Evolutionary conservation across 1,139 yeast species (phyloP).

Genomic region (Citeromyces hawaiiensis): DNA sequence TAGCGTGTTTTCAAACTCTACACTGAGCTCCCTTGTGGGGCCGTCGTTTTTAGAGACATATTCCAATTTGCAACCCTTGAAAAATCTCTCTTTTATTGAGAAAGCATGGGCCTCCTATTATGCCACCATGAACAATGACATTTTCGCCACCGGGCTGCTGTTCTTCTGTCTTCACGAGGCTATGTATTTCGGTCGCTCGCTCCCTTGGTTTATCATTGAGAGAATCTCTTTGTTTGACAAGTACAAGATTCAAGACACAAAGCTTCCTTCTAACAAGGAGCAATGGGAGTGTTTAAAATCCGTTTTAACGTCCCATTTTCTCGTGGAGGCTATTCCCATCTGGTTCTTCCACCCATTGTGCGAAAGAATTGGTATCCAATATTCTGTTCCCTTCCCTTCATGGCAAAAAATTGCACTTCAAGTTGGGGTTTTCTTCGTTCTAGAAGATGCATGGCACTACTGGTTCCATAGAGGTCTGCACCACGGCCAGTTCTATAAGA

Average conservation of each 20-base stretch:
- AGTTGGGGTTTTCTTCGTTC: slow-evolving; percentile 58
- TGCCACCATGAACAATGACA: slow-evolving; percentile 58
- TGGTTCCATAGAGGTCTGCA: slow-evolving; percentile 87
- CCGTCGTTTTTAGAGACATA: slow-evolving; percentile 5
- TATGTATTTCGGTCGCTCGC: slow-evolving; percentile 72
- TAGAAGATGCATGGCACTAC: slow-evolving; percentile 95
- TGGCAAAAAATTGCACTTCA: slow-evolving; percentile 45
- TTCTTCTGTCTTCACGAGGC: slow-evolving; percentile 65
- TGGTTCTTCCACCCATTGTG: slow-evolving; percentile 94
- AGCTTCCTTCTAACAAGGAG: slow-evolving; percentile 64
- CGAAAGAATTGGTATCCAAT: slow-evolving; percentile 57
- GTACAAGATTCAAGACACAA: slow-evolving; percentile 73
- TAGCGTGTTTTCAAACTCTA: neutral
- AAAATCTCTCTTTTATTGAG: slow-evolving; percentile 33
- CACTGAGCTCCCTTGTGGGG: neutral
- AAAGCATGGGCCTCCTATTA: slow-evolving; percentile 73
- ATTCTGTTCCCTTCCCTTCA: slow-evolving; percentile 75
- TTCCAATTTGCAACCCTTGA: slow-evolving; percentile 9
- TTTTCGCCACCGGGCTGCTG: slow-evolving; percentile 71
- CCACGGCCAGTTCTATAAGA: slow-evolving; percentile 73
- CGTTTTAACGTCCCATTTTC: slow-evolving; percentile 71
- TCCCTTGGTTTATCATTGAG: slow-evolving; percentile 79
- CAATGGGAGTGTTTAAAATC: slow-evolving; percentile 87
- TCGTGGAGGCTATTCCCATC: slow-evolving; percentile 90
- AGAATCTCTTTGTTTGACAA: slow-evolving; percentile 60